A percentile compares a stretch with the other conserved stretches of the same genome.
Evolutionary conservation across 192 early-diverging fungal genomes (phyloP).

Genomic region (Umbelopsis vinacea): DNA sequence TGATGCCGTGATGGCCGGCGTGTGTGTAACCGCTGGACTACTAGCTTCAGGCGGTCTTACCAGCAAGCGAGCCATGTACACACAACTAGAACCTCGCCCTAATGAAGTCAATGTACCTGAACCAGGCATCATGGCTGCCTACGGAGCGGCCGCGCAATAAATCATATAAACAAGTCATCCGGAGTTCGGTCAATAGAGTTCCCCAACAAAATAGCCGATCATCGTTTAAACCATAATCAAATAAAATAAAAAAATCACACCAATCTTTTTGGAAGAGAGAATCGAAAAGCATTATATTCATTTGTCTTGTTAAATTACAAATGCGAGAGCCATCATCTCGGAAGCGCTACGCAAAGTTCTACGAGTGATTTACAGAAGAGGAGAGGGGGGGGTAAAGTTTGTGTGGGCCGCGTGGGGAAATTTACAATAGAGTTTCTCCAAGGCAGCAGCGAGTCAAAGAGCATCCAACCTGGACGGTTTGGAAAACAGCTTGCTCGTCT

Average conservation of each 20-base stretch:
- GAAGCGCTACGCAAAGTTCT: slow-evolving; percentile 25
- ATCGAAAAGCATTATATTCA: slow-evolving; percentile 8
- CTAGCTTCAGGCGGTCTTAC: slow-evolving; percentile 3
- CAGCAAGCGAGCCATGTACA: slow-evolving; percentile 25
- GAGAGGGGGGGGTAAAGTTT: neutral
- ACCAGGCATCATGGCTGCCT: slow-evolving; percentile 27
- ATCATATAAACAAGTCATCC: too few species aligned
- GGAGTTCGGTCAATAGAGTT: too few species aligned
- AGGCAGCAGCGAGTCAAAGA: slow-evolving; percentile 84
- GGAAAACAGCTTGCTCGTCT: slow-evolving; percentile 71
- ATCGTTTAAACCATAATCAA: neutral
- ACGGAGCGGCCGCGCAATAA: neutral
- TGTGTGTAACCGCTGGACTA: neutral
- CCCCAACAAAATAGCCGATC: neutral
- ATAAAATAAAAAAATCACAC: neutral
- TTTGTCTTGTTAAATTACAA: slow-evolving; percentile 24
- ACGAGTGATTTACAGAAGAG: slow-evolving; percentile 21
- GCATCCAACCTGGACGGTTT: slow-evolving; percentile 91
- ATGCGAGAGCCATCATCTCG: slow-evolving; percentile 25
- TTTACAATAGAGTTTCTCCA: slow-evolving; percentile 80
- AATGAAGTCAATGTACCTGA: slow-evolving; percentile 25
- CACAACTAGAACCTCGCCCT: slow-evolving; percentile 18
- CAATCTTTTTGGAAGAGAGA: neutral
- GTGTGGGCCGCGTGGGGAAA: neutral
- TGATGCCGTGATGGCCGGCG: slow-evolving; percentile 24